Base-by-base conservation (phyloP, 441 rosid species). In the Jatropha multifida region DNA sequence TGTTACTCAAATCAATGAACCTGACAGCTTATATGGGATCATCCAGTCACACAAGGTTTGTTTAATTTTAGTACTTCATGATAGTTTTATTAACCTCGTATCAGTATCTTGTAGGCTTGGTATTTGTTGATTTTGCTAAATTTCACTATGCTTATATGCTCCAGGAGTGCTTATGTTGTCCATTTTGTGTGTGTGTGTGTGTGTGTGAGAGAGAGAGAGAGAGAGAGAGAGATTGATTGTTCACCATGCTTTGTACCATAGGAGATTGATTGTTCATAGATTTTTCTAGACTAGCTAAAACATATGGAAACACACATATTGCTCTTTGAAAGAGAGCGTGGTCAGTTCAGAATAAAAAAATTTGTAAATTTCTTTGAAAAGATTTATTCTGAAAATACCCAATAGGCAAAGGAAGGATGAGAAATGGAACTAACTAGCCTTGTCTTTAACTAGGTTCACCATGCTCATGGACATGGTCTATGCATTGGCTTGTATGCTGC, bases 1-100 rank as follows among this genome's bases (percentile, higher is more conserved):
- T 76, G 86, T 94, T 75, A 94, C 90, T 83, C 89, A 86, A 83
- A 94, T 96, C 80, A 94, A 96, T 77, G 98, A 94, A 83, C 97
- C 97, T 17, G 99, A 96, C 87, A 91, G 97, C 88, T 85, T 96
- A 80, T 92, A 96, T 86, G 98, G 97, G 83, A 89, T 92, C 74
- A 87, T 92, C 82, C 97, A 92, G 85, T 90, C 97, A 54, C 92
- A 92, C 82, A 90, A 92, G 90, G 99, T 94, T 56, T 59, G 91
- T 76, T 75, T 69, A 63, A 48, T 71, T 38, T 52, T 60, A 69
- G 20, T 67, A 37, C 70, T 41, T 81, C 11, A 38, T 71, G 42
- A 13, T 71, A 5, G 41, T 69, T 42, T 64, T 75, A 63, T 72
- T 65, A 44, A 32, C 65, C 20, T 42, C n/a, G 7, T 71, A 27